Base-by-base conservation (phyloP, 2,329 filamentous ascomycete genomes). In the Claviceps sp. region DNA sequence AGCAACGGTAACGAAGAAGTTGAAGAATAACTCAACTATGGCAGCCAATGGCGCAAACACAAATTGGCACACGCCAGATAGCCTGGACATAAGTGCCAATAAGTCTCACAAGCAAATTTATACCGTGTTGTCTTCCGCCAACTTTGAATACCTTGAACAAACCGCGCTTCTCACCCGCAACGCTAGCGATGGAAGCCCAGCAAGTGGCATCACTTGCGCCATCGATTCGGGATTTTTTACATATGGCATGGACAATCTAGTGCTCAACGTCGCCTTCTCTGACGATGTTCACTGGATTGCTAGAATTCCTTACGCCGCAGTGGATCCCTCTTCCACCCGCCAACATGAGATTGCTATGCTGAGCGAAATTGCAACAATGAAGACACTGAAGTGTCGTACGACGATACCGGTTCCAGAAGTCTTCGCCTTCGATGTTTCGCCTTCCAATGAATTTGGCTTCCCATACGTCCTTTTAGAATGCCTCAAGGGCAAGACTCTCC, bases 171-270 rank as follows among this genome's bases (percentile, higher is more conserved):
- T 20, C 51, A 40, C 47, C 40, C 51, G 51, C 8, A 52, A 52
- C 36, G 47, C 46, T 45, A 30, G 16, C 46, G 40, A 52, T 49
- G 8, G n/a, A 46, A 50, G 47, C 41, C 5, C 18, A 38, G 37
- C 41, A 22, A 49, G 4, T 18, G 24, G 34, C 6, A 18, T 49
- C 34, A 52, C 51, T 18, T 52, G 47, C 38, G 20, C 22, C 41
- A 52, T 52, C 30, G n/a, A 49, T 30, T 9, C 46, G n/a, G 26
- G 7, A 7, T 34, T 5, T 48, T 49, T 52, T 20, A 41, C 42
- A 36, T 71, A 49, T 30, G 49, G 52, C 13, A 52, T n/a, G 44
- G 52, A 54, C 18, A 52, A 54, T 41, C 8, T 52, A 6, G 52
- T 54, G 49, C 42, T 54, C 1, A 54, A 49, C 14, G 41, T 54